Conservation (phyloP, 2,329 filamentous ascomycete species). For the Aspergillus eucalypticola region DNA sequence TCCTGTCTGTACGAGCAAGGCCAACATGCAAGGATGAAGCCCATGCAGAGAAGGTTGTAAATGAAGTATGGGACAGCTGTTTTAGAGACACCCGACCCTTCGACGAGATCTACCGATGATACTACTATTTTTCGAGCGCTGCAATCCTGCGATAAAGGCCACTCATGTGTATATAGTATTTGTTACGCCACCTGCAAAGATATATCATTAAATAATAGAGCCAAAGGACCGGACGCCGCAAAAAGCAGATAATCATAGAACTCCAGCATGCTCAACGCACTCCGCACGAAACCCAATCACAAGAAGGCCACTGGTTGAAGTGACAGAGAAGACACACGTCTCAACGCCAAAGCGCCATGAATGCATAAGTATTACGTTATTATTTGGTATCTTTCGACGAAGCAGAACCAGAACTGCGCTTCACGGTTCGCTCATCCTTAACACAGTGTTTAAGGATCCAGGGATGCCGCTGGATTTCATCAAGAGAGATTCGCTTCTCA, state of each 20-base stretch:
- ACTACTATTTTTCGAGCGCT: constrained; percentile 8
- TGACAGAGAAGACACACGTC: neutral
- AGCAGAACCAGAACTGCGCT: constrained; percentile 45
- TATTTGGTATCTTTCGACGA: constrained; percentile 36
- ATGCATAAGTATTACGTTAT: constrained; percentile 26
- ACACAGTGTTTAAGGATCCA: constrained; percentile 97
- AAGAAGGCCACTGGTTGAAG: neutral
- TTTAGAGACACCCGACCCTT: constrained; percentile 93
- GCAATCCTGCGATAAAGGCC: neutral
- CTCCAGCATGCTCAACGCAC: neutral
- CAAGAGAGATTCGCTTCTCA: constrained; percentile 86
- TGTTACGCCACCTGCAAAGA: neutral
- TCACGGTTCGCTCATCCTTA: constrained; percentile 49
- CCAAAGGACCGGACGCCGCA: neutral
- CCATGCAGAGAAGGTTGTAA: constrained; percentile 83
- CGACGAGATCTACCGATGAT: constrained; percentile 84
- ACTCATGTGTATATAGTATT: constrained; percentile 22
- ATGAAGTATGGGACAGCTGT: constrained; percentile 98
- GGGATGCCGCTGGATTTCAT: constrained; percentile 84
- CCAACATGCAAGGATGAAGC: constrained; percentile 81
- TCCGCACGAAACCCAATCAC: neutral
- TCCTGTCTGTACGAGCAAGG: constrained; percentile 74
- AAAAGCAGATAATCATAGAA: neutral
- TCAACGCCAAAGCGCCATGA: constrained; percentile 22
- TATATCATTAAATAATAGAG: neutral